Percentiles rank a stretch among this genome's conserved stretches.
Conservation (phyloP, 805 yeast species). For the Pichia californica region DNA sequence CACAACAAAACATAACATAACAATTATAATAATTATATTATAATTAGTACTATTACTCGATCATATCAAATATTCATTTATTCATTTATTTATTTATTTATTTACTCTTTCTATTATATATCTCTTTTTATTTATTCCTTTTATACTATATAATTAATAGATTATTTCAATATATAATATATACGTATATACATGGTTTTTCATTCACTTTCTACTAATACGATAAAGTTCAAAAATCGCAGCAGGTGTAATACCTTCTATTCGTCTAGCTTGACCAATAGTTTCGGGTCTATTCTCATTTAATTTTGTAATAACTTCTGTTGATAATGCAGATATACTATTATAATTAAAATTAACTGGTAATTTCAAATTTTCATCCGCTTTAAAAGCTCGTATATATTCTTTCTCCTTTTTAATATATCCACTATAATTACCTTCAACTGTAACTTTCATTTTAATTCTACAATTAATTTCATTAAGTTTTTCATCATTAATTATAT, state of each 20-base stretch:
- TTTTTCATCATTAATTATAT: constrained; percentile 28
- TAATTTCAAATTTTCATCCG: constrained; percentile 72
- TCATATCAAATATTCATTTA: not conserved
- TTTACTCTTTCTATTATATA: not conserved
- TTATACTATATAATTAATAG: not conserved
- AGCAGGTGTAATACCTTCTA: constrained; percentile 94
- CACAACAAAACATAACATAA: too few species aligned
- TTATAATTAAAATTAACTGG: constrained; percentile 65
- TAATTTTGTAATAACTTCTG: constrained; percentile 64
- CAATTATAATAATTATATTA: too few species aligned
- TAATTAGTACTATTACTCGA: too few species aligned
- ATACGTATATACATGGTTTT: not conserved
- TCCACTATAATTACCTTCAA: constrained; percentile 80
- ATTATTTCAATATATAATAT: not conserved
- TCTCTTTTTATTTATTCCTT: not conserved
- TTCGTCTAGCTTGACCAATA: constrained; percentile 89
- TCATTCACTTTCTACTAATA: constrained; percentile 33
- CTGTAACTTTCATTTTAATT: constrained; percentile 53
- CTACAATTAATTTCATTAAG: constrained; percentile 34
- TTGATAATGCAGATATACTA: constrained; percentile 55
- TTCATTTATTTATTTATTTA: not conserved
- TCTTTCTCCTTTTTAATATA: constrained; percentile 67
- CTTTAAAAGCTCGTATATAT: constrained; percentile 67
- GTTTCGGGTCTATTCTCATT: constrained; percentile 80
- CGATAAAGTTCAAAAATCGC: constrained; percentile 76